Percentiles rank a stretch among this genome's conserved stretches.
Evolutionary conservation across 148 eudicot genomes (phyloP).

Genomic region (Silene conica): DNA sequence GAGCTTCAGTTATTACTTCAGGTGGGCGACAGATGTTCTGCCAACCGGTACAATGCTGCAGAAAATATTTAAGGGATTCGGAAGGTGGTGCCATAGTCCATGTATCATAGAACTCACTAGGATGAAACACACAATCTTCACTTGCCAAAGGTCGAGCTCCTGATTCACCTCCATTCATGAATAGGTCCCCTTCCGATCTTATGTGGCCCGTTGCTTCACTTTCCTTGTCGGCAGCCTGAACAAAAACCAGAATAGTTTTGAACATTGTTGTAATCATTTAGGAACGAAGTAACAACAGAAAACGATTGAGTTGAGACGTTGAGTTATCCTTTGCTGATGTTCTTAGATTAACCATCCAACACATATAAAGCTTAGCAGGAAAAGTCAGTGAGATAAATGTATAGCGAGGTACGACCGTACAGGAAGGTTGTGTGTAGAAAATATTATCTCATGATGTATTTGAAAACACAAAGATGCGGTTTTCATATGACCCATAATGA

Average conservation of each 20-base stretch:
- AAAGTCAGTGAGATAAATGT: neutral
- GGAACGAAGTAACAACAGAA: neutral
- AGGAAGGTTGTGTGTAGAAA: neutral
- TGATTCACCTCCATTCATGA: conserved; percentile 47
- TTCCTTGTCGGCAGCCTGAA: conserved; percentile 58
- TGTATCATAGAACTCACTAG: conserved; percentile 47
- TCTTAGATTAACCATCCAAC: neutral
- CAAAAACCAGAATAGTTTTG: neutral
- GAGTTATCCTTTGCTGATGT: neutral
- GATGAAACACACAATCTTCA: conserved; percentile 50
- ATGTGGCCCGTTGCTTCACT: conserved; percentile 41
- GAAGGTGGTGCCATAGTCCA: conserved; percentile 75
- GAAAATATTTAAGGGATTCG: conserved; percentile 57
- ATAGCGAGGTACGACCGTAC: neutral
- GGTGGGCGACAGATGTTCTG: conserved; percentile 42
- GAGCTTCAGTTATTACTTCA: conserved; percentile 16
- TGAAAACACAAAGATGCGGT: neutral
- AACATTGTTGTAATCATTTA: neutral
- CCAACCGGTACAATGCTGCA: conserved; percentile 73
- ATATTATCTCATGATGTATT: neutral
- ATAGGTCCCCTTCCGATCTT: conserved; percentile 54
- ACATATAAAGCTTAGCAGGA: neutral
- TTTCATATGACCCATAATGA: neutral
- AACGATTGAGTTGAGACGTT: neutral
- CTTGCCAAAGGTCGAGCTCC: conserved; percentile 26